Base-by-base conservation (phyloP, 2,329 filamentous ascomycete genomes). In the Colletotrichum tofieldiae region DNA sequence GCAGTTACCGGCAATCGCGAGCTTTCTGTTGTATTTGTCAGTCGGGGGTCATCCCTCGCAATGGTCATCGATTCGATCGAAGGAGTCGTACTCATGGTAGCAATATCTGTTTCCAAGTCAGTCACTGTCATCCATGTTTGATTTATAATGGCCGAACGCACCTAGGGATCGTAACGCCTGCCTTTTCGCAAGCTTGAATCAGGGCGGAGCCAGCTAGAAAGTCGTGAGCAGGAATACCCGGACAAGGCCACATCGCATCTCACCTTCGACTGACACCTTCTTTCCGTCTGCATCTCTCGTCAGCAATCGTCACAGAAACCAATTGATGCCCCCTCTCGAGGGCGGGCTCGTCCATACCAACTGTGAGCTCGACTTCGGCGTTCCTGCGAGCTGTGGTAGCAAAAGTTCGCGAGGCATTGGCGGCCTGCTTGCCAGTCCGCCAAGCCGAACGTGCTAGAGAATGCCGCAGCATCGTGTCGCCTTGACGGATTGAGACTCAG, bases 161-260 rank as follows among this genome's bases (percentile, higher is more conserved):
- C 93, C 93, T 95, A 78, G 96, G 96, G 80, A 98, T 89, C 74
- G 93, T 96, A 76, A 89, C 90, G 81, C 96, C 96, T 76, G 96
- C 96, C 88, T 99, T 98, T 86, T 99, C 96, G 88, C 96, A 99
- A 81, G 96, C 96, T 87, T 99, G 96, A 83, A 99, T 99, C 79
- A 99, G 90, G 81, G 96, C 96, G 78, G 96, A 96, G 77, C 96
- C 96, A 85, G 96, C 96, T 98, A 82, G 83, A 79, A 77, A 78
- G 61, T 66, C 37, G 74, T 76, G 64, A 75, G 73, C 60, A 73
- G 49, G 61, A 58, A 54, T 45, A 39, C 61, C 41, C 71, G 39
- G 62, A 73, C 65, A 67, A 70, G 60, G 52, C 73, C 67, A 78
- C 70, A 58, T 55, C 65, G 63, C 71, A 47, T 71, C 67, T 51